phyloP scores from a whole-genome alignment of 495 filamentous ascomycete species.

The Xylaria intraflava region DNA sequence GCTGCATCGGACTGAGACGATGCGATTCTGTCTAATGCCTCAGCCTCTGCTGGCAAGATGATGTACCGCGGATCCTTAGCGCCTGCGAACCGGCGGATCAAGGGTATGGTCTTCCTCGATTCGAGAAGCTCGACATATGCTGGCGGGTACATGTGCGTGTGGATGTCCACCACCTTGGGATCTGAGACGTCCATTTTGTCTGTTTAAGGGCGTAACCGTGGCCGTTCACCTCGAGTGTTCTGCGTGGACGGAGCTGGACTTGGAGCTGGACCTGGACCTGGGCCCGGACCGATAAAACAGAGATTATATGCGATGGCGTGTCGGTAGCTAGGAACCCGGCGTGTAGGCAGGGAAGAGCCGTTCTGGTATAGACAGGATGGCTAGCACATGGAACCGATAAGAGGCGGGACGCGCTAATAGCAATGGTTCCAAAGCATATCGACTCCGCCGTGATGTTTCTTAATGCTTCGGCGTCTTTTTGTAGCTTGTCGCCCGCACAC shows the following conservation, averaged over 20 bases:
- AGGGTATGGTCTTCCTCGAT: conserved; percentile 67
- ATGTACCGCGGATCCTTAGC: conserved; percentile 62
- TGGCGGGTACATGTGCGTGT: conserved; percentile 91
- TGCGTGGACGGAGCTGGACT: too few species aligned
- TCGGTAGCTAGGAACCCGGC: too few species aligned
- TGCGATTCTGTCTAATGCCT: conserved; percentile 42
- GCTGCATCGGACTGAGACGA: conserved; percentile 37
- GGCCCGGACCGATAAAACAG: not conserved
- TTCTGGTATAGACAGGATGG: too few species aligned
- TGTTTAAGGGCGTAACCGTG: not conserved
- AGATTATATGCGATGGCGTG: not conserved
- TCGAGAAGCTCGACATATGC: conserved; percentile 76
- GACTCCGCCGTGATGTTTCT: too few species aligned
- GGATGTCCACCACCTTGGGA: conserved; percentile 67
- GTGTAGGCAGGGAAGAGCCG: too few species aligned
- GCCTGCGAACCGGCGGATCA: conserved; percentile 63
- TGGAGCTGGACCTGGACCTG: too few species aligned
- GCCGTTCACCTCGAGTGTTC: not conserved
- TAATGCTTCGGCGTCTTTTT: too few species aligned
- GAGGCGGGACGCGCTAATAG: too few species aligned
- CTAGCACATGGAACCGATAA: too few species aligned
- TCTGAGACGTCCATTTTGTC: conserved; percentile 14
- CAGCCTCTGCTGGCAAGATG: conserved; percentile 64
- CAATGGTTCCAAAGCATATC: too few species aligned
- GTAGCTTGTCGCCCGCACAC: too few species aligned